Conservation (phyloP, 2,329 filamentous ascomycete genomes). For the Sclerotinia subarctica region DNA sequence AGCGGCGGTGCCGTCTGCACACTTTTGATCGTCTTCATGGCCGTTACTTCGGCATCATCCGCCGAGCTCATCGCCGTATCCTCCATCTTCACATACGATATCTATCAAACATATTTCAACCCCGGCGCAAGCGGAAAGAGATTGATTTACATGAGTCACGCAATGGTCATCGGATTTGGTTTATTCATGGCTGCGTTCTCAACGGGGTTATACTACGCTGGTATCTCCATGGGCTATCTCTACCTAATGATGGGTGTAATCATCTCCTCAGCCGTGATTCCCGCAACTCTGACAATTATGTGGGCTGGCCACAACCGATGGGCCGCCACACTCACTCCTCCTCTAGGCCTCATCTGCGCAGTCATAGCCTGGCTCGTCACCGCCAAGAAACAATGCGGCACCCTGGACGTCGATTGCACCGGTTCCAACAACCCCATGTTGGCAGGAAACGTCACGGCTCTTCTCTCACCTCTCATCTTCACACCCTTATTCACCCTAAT, state of each 20-base stretch:
- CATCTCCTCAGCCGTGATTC: conserved; percentile 80
- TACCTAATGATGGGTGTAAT: conserved; percentile 91
- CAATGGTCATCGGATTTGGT: conserved; percentile 70
- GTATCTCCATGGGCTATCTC: conserved; percentile 82
- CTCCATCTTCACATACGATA: conserved; percentile 83
- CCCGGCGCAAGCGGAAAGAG: conserved; percentile 70
- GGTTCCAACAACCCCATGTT: conserved; percentile 88
- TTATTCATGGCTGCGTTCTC: conserved; percentile 75
- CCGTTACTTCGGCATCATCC: conserved; percentile 74
- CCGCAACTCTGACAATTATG: conserved; percentile 73
- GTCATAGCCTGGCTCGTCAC: conserved; percentile 78
- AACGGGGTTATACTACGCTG: conserved; percentile 60
- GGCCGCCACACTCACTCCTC: conserved; percentile 66
- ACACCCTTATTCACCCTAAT: conserved; percentile 71
- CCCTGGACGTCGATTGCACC: conserved; percentile 68
- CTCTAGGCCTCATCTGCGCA: conserved; percentile 65
- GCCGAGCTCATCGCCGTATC: conserved; percentile 84
- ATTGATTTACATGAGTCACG: conserved; percentile 77
- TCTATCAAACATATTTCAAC: conserved; percentile 85
- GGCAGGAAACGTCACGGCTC: conserved; percentile 78
- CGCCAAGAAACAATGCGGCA: conserved; percentile 64
- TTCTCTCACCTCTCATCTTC: conserved; percentile 73
- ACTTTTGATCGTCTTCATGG: conserved; percentile 82
- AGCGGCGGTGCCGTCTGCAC: conserved; percentile 76
- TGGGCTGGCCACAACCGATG: conserved; percentile 78